Evolutionary conservation across 768 basidiomycete genomes (phyloP), one percentile per base, ranked within the genome.

Genomic region (Fomitopsis pulvina): DNA sequence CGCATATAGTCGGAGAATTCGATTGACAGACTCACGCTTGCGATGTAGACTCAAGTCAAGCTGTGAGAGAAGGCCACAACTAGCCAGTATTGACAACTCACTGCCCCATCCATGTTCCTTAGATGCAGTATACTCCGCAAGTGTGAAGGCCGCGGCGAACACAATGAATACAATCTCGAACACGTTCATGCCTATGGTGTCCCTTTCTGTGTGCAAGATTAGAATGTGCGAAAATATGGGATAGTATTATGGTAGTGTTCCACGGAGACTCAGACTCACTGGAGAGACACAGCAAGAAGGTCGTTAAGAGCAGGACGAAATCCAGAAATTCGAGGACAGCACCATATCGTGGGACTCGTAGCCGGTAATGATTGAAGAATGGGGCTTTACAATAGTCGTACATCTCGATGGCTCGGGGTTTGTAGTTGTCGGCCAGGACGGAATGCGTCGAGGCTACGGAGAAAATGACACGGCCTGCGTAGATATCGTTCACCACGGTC

Each of bases 401-500:
- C 27, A 84, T 71, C 57, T 84, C 80, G 55, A 86, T 89, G 16
- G 79, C 78, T 37, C 78, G 77, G 27, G 78, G 79, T 67, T 89
- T 92, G 70, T 97, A 97, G 60, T 90, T 88, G 65, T 97, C 95
- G 16, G 86, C 83, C 7, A 98, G 74, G 45, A 98, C 77, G 1
- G 92, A 87, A 22, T 85, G 81, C 0, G 71, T 66, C 6, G 79
- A 73, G 4, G 77, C 64, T 47, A 78, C 67, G 9, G 83, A 79
- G 54, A 86, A 85, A 14, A 87, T 74, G 28, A 90, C 78, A 6
- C 79, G 75, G n/a, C 87, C 95, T 2, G 79, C 71, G 65, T 93
- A 88, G 43, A 99, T 89, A 47, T 92, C 87, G 57, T 85, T 83
- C 29, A 97, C 80, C 24, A 96, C 84, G 47, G 81, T 81, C 64